Evolutionary conservation across 1,139 yeast species (phyloP).

Genomic region (Lodderomyces metapsilosis): DNA sequence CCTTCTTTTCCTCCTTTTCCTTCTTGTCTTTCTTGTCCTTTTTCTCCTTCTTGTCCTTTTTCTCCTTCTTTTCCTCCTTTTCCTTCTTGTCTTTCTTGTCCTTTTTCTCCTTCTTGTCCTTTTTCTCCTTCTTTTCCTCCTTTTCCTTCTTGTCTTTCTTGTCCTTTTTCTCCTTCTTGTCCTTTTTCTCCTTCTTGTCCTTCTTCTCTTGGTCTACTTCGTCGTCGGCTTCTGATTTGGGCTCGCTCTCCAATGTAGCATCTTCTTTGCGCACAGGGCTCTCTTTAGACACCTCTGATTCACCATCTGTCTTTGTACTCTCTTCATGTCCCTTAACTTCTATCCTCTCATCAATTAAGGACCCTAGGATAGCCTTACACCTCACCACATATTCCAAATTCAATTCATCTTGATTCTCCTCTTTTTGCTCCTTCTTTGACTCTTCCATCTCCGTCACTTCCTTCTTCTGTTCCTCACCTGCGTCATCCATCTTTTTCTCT

Average conservation of each 20-base stretch:
- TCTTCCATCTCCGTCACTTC: conserved; percentile 13
- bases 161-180: not conserved
- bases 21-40: not conserved
- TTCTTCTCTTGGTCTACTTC: not conserved
- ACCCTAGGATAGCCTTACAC: conserved; percentile 12
- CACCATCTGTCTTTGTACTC: conserved; percentile 1
- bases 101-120: not conserved
- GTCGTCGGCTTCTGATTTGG: not conserved
- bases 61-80: not conserved
- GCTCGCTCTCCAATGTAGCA: not conserved
- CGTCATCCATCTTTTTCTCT: conserved; percentile 18
- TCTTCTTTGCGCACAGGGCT: not conserved
- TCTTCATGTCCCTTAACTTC: conserved; percentile 12
- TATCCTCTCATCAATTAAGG: conserved; percentile 12
- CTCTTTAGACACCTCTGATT: not conserved
- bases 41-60: not conserved
- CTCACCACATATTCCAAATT: conserved; percentile 14
- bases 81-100: not conserved
- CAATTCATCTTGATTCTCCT: conserved; percentile 7
- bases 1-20: not conserved
- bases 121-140: not conserved
- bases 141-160: not conserved
- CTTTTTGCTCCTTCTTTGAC: conserved; percentile 11
- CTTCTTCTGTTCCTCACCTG: conserved; percentile 19
- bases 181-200: not conserved